Evolutionary conservation across 2,329 filamentous ascomycete species (phyloP).

Genomic region (Tolypocladium guangdongense): DNA sequence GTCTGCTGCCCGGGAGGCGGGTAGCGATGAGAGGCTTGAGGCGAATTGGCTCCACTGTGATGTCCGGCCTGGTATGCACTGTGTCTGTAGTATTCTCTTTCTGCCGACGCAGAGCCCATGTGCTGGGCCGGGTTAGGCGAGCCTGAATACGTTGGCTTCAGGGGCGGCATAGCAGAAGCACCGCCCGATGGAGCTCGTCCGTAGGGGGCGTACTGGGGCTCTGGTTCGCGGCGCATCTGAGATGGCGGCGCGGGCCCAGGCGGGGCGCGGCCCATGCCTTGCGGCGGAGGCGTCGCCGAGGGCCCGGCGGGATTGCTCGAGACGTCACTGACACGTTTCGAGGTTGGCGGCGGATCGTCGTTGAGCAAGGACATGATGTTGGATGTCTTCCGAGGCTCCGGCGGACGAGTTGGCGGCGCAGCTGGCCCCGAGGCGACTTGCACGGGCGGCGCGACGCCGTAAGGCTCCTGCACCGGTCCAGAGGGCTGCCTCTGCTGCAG

Average conservation of each 20-base stretch:
- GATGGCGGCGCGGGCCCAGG: slow-evolving; percentile 27
- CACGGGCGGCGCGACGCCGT: slow-evolving; percentile 15
- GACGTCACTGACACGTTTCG: slow-evolving; percentile 42
- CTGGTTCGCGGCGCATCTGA: slow-evolving; percentile 37
- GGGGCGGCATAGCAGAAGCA: slow-evolving; percentile 39
- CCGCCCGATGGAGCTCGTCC: slow-evolving; percentile 20
- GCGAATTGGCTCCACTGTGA: slow-evolving; percentile 30
- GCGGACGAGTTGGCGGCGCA: slow-evolving; percentile 26
- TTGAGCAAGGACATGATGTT: slow-evolving; percentile 54
- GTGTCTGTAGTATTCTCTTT: slow-evolving; percentile 38
- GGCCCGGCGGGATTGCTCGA: slow-evolving; percentile 26
- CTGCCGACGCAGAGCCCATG: slow-evolving; percentile 24
- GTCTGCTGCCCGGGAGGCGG: slow-evolving; percentile 26
- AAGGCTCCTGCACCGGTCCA: slow-evolving; percentile 19
- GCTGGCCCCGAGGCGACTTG: slow-evolving; percentile 17
- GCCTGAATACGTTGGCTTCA: slow-evolving; percentile 41
- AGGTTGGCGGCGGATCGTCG: slow-evolving; percentile 41
- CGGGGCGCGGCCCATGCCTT: slow-evolving; percentile 29
- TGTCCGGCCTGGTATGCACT: slow-evolving; percentile 24
- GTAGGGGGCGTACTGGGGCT: slow-evolving; percentile 37
- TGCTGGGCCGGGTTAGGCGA: slow-evolving; percentile 38
- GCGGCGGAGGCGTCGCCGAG: slow-evolving; percentile 40
- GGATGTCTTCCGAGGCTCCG: slow-evolving; percentile 48
- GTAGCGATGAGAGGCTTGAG: slow-evolving; percentile 36
- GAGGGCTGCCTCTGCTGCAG: slow-evolving; percentile 24